Conservation (phyloP, 2,329 filamentous ascomycete genomes). For the Endothia cerciana region DNA sequence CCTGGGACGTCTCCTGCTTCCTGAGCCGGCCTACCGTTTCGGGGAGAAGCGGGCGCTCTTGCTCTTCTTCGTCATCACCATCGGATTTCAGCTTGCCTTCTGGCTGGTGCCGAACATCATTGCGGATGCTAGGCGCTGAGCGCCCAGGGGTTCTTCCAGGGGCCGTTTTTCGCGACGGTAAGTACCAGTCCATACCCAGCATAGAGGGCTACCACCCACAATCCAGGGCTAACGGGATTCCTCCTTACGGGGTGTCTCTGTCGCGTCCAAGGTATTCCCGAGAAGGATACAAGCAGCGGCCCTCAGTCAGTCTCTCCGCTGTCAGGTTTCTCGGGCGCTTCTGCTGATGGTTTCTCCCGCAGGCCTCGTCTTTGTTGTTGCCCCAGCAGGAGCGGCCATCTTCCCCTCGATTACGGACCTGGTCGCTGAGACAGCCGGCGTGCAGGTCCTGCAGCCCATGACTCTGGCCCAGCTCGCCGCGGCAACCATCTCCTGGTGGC, state of each 20-base stretch:
- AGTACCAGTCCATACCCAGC: conserved; percentile 28
- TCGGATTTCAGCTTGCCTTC: conserved; percentile 61
- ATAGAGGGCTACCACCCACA: not conserved
- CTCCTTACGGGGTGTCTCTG: conserved; percentile 50
- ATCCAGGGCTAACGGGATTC: not conserved
- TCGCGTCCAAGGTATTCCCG: conserved; percentile 54
- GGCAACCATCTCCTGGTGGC: conserved; percentile 46
- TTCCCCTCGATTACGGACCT: conserved; percentile 56
- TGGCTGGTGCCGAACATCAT: conserved; percentile 50
- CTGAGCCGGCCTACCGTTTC: conserved; percentile 61
- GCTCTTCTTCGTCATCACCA: conserved; percentile 54
- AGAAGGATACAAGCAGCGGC: conserved; percentile 51
- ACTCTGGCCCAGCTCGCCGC: conserved; percentile 49
- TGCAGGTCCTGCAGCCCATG: conserved; percentile 47
- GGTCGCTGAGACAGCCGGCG: conserved; percentile 44
- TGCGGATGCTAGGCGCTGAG: conserved; percentile 51
- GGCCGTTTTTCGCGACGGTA: conserved; percentile 57
- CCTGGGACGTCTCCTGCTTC: conserved; percentile 59
- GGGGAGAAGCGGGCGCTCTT: conserved; percentile 63
- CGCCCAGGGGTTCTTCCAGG: conserved; percentile 57
- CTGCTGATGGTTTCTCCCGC: not conserved
- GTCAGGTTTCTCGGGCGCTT: not conserved
- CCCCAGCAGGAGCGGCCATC: conserved; percentile 54
- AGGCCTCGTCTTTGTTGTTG: conserved; percentile 55
- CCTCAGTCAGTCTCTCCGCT: conserved; percentile 42